These are phyloP conservation scores for Neltuma alba DNA, from an alignment of 306 rosid genomes.

Conservation along the genomic window DNA sequence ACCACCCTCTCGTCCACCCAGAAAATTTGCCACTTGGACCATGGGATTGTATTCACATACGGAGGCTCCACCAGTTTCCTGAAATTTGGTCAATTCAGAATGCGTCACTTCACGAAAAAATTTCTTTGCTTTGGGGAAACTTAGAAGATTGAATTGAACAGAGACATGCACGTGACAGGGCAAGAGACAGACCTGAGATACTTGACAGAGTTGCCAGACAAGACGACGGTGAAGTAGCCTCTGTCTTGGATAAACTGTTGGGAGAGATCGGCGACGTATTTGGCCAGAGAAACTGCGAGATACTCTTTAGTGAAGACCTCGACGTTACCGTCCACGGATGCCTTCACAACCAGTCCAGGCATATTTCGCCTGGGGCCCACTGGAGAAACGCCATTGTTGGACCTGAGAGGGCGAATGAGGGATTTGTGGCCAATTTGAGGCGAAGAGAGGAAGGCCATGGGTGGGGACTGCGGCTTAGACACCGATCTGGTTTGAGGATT, in stretches of 20 bases:
- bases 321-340: constrained; percentile 43
- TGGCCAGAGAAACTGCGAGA: constrained; percentile 54
- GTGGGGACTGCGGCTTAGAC: neutral
- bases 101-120: too few relatives aligned
- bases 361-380: neutral
- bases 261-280: constrained; percentile 38
- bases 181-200: constrained; percentile 47
- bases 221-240: constrained; percentile 56
- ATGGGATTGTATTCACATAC: constrained; percentile 46
- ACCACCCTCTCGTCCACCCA: constrained; percentile 57
- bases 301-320: constrained; percentile 59
- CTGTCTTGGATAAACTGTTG: constrained; percentile 52
- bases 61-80: constrained; percentile 64
- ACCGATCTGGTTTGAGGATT: constrained; percentile 25
- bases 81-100: constrained; percentile 2
- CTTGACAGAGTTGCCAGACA: constrained; percentile 68
- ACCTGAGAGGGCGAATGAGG: neutral
- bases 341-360: constrained; percentile 11
- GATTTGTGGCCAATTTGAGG: neutral
- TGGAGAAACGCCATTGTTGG: constrained; percentile 5
- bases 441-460: neutral
- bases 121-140: too few relatives aligned
- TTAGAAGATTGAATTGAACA: neutral
- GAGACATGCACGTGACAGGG: neutral
- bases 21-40: constrained; percentile 58